phyloP scores from a whole-genome alignment of 78 protist species.

The Dictyostelium capitatum region DNA sequence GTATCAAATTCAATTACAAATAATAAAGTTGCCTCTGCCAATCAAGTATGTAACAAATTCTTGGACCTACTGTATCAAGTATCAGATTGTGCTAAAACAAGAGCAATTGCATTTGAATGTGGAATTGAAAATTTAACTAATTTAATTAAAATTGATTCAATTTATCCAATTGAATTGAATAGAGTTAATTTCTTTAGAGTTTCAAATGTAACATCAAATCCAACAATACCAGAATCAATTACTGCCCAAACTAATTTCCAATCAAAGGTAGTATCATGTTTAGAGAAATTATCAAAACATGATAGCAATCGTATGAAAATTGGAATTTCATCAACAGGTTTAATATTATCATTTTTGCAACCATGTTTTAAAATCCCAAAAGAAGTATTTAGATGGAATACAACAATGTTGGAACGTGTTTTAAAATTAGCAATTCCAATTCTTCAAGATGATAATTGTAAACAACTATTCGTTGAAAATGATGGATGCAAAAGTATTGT shows the following conservation, averaged over 20 bases:
- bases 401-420: slow-evolving; percentile 19
- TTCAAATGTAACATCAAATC: neutral
- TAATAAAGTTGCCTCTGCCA: neutral
- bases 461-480: slow-evolving; percentile 68
- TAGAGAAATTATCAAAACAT: slow-evolving; percentile 59
- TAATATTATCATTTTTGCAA: neutral
- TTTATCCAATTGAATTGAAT: slow-evolving; percentile 43
- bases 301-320: slow-evolving; percentile 41
- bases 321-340: neutral
- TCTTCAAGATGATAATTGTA: slow-evolving; percentile 25
- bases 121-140: slow-evolving; percentile 35
- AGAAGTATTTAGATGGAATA: slow-evolving; percentile 71
- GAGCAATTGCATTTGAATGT: slow-evolving; percentile 66
- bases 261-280: slow-evolving; percentile 38
- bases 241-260: neutral
- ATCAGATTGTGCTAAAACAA: slow-evolving; percentile 77
- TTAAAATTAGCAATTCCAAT: slow-evolving; percentile 47
- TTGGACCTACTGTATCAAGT: slow-evolving; percentile 63
- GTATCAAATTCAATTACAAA: neutral
- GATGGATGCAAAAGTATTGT: slow-evolving; percentile 56
- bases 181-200: slow-evolving; percentile 28
- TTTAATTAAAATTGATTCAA: slow-evolving; percentile 10
- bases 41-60: slow-evolving; percentile 31
- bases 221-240: slow-evolving; percentile 3
- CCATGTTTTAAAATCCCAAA: slow-evolving; percentile 39